A percentile compares a stretch with the other conserved stretches of the same genome.
phyloP scores from a whole-genome alignment of 176 grass and related monocot species.

The Urochloa ruziziensis region DNA sequence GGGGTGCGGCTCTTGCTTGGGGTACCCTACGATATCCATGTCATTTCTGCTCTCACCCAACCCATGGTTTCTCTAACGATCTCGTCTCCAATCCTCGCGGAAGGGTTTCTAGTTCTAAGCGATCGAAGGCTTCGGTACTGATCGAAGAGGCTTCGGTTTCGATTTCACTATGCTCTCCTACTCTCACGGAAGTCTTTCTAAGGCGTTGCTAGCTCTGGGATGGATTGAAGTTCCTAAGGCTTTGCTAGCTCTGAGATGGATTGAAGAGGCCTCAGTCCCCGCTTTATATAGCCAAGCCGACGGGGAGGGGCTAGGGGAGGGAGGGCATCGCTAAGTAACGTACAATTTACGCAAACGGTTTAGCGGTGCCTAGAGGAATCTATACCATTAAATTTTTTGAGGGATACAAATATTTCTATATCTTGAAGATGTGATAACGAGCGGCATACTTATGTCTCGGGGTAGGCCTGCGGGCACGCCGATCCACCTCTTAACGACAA shows the following conservation, averaged over 20 bases:
- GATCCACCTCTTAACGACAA: neutral
- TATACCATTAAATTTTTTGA: neutral
- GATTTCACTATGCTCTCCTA: neutral
- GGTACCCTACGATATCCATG: constrained; percentile 11
- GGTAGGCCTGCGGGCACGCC: accelerated
- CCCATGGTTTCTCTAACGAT: neutral
- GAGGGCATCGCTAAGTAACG: neutral
- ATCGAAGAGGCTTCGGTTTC: neutral
- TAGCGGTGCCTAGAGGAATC: neutral
- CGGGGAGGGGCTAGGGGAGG: neutral
- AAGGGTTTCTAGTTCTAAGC: neutral
- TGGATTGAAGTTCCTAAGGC: neutral
- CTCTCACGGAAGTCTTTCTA: neutral
- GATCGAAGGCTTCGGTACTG: neutral
- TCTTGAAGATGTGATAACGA: constrained; percentile 2
- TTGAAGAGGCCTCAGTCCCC: neutral
- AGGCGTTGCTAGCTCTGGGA: neutral
- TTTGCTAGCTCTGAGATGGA: neutral
- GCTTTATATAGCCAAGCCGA: neutral
- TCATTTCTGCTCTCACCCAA: neutral
- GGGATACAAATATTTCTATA: neutral
- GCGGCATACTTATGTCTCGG: neutral
- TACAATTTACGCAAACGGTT: neutral
- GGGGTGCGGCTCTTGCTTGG: constrained; percentile 19
- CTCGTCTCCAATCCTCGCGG: neutral